Percentiles rank a stretch among this genome's conserved stretches.
Evolutionary conservation across 495 filamentous ascomycete genomes (phyloP).

Genomic region (Aspergillus conjunctus): DNA sequence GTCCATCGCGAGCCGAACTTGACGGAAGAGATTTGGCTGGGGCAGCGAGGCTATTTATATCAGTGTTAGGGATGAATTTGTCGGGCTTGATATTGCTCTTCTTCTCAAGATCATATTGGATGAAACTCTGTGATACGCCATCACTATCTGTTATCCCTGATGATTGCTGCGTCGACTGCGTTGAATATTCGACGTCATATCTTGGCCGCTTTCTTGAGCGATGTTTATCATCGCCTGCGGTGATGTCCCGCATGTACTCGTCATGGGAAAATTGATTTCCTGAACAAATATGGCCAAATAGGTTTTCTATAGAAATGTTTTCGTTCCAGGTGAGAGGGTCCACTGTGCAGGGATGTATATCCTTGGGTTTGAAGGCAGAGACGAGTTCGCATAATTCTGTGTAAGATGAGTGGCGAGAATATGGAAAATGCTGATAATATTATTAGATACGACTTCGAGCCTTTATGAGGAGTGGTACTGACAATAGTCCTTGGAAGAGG

Average conservation of each 20-base stretch:
- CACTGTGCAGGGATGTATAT: constrained; percentile 85
- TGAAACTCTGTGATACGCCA: constrained; percentile 4
- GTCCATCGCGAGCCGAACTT: background rate
- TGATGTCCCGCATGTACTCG: constrained; percentile 53
- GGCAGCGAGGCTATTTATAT: background rate
- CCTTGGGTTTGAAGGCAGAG: constrained; percentile 65
- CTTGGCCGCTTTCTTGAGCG: constrained; percentile 32
- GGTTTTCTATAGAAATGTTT: constrained; percentile 58
- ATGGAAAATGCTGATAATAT: constrained; percentile 65
- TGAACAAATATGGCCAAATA: constrained; percentile 75
- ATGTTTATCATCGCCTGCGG: constrained; percentile 21
- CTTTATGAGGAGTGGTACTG: background rate
- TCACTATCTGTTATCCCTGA: constrained; percentile 19
- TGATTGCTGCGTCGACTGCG: constrained; percentile 31
- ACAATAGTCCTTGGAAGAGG: constrained; percentile 25
- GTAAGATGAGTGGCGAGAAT: constrained; percentile 89
- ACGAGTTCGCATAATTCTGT: constrained; percentile 74
- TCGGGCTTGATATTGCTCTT: background rate
- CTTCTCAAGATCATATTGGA: constrained; percentile 2
- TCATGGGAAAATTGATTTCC: constrained; percentile 67
- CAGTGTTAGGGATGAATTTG: background rate
- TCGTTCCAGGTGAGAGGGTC: constrained; percentile 63
- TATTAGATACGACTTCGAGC: background rate
- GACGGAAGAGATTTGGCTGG: constrained; percentile 2
- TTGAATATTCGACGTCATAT: constrained; percentile 27